Evolutionary conservation across 257 asterid species (phyloP).

Genomic region (Ehretia macrophylla): DNA sequence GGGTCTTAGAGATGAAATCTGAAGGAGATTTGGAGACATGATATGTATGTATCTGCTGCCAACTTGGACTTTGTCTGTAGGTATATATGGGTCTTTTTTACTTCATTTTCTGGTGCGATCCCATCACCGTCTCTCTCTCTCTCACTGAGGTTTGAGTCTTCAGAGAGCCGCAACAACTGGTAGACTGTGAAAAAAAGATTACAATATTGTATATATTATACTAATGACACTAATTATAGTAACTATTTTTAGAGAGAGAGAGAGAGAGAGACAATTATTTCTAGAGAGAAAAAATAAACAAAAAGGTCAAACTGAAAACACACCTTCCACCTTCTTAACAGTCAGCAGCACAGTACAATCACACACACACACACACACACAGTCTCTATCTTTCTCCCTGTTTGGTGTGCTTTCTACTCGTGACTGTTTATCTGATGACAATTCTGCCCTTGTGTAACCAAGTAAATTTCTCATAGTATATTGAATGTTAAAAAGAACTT

Average conservation of each 20-base stretch:
- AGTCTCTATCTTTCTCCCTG: background rate
- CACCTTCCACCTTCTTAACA: constrained; percentile 37
- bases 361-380: background rate
- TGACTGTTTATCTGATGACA: background rate
- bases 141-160: constrained; percentile 33
- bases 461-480: background rate
- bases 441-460: background rate
- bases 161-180: constrained; percentile 64
- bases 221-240: background rate
- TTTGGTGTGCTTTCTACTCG: background rate
- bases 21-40: constrained; percentile 28
- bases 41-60: background rate
- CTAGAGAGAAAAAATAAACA: constrained; percentile 19
- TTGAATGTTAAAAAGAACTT: too few species aligned
- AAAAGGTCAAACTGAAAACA: constrained; percentile 6
- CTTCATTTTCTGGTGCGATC: constrained; percentile 50
- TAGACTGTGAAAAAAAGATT: constrained; percentile 45
- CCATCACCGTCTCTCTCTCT: constrained; percentile 39
- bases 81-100: background rate
- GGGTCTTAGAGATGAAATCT: constrained; percentile 32
- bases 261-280: background rate
- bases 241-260: background rate
- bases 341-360: background rate
- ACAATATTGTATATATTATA: constrained; percentile 4
- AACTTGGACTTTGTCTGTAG: background rate